phyloP scores from a whole-genome alignment of 305 asterid genomes.

The Fraxinus velutina region DNA sequence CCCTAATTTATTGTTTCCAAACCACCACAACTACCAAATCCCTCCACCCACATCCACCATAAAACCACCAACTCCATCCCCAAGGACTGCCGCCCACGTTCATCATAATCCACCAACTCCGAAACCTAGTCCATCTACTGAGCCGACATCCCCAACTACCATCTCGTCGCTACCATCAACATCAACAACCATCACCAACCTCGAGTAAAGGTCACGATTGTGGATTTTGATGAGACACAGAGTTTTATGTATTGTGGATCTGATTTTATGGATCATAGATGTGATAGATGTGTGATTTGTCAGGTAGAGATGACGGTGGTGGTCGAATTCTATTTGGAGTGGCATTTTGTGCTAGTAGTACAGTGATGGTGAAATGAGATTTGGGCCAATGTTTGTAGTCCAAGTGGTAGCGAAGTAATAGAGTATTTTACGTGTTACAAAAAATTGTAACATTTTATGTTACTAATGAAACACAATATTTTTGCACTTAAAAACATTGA shows the following conservation, averaged over 20 bases:
- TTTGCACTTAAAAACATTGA: too few relatives aligned
- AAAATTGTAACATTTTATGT: neutral
- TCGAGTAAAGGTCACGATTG: neutral
- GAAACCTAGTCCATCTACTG: neutral
- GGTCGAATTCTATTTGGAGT: neutral
- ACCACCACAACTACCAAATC: neutral
- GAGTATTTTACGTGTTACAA: neutral
- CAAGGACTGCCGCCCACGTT: neutral
- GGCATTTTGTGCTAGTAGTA: neutral
- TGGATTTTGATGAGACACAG: neutral
- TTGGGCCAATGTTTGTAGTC: neutral
- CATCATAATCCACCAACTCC: neutral
- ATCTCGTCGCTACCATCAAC: neutral
- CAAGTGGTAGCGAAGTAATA: neutral
- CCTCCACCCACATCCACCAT: neutral
- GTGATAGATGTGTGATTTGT: neutral
- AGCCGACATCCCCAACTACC: neutral
- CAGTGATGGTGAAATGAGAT: neutral
- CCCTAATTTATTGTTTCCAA: neutral
- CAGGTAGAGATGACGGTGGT: neutral
- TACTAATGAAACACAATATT: too few relatives aligned
- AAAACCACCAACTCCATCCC: neutral
- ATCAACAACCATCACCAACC: neutral
- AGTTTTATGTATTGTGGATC: neutral
- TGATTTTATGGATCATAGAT: neutral